These are phyloP conservation scores for Trypanosoma boissoni DNA, from an alignment of 208 protist species.

Conservation along the genomic window DNA sequence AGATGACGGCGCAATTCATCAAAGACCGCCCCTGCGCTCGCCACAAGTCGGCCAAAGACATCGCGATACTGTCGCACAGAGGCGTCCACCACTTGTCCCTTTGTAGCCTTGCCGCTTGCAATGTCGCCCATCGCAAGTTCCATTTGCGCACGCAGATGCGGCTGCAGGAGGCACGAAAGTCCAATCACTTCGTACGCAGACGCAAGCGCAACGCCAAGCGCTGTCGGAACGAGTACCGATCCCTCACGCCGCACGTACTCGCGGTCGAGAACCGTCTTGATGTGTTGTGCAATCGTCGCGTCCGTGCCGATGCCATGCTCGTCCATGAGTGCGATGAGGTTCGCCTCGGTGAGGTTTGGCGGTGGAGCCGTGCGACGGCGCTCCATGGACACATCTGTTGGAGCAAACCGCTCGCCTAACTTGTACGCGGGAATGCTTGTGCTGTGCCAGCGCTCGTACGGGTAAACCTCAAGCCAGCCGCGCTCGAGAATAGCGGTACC, in stretches of 20 bases:
- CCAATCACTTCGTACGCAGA: conserved; percentile 95
- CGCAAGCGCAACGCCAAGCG: conserved; percentile 95
- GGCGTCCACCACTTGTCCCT: conserved; percentile 77
- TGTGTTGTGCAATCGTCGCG: conserved; percentile 99
- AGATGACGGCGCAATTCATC: conserved; percentile 56
- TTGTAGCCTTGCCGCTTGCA: conserved; percentile 62
- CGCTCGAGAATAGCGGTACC: conserved; percentile 89
- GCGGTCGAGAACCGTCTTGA: conserved; percentile 95
- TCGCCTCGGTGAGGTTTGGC: conserved; percentile 93
- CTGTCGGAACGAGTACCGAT: conserved; percentile 86
- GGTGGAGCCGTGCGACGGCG: conserved; percentile 88
- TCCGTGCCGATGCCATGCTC: conserved; percentile 98
- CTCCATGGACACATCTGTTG: conserved; percentile 78
- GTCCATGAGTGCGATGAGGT: conserved; percentile 98
- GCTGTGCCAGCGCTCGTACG: conserved; percentile 90
- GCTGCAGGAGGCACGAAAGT: conserved; percentile 87
- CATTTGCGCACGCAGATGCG: conserved; percentile 92
- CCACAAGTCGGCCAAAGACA: conserved; percentile 67
- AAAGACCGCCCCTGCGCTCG: conserved; percentile 41
- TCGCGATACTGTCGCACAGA: conserved; percentile 72
- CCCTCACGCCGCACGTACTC: conserved; percentile 88
- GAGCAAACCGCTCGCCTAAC: conserved; percentile 85
- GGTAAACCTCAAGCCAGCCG: conserved; percentile 94
- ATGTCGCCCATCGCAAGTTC: conserved; percentile 92
- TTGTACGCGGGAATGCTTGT: conserved; percentile 91